phyloP scores from a whole-genome alignment of 331 rosid genomes.

The Erythrophleum ivorense region DNA sequence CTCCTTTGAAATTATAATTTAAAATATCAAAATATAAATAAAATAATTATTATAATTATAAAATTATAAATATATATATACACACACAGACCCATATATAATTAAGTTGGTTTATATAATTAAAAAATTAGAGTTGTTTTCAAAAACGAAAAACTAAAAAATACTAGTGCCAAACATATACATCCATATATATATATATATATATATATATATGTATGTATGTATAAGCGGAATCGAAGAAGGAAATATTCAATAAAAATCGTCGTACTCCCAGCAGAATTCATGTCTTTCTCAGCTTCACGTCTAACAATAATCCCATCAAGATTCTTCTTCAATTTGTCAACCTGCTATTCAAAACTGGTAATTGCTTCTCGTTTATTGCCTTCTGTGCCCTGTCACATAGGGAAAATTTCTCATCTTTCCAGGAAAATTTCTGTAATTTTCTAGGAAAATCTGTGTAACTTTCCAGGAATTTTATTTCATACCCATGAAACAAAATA shows the following conservation, averaged over 20 bases:
- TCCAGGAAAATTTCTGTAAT: background rate
- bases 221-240: too few relatives aligned
- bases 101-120: too few relatives aligned
- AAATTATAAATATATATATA: too few relatives aligned
- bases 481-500: background rate
- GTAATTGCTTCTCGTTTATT: slow-evolving; percentile 9
- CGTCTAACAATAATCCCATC: background rate
- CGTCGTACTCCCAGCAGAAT: background rate
- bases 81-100: too few relatives aligned
- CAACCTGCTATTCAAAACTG: background rate
- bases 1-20: too few relatives aligned
- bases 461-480: background rate
- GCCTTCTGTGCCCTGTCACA: background rate
- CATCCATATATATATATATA: too few relatives aligned
- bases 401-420: background rate
- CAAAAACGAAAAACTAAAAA: too few relatives aligned
- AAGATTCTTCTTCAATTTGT: background rate
- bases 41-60: too few relatives aligned
- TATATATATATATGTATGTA: too few relatives aligned
- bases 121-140: too few relatives aligned
- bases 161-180: too few relatives aligned
- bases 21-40: too few relatives aligned
- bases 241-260: background rate
- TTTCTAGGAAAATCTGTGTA: background rate
- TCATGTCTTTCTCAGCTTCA: background rate